phyloP scores from a whole-genome alignment of 1,284 basidiomycete genomes.

The Baeospora myosura region DNA sequence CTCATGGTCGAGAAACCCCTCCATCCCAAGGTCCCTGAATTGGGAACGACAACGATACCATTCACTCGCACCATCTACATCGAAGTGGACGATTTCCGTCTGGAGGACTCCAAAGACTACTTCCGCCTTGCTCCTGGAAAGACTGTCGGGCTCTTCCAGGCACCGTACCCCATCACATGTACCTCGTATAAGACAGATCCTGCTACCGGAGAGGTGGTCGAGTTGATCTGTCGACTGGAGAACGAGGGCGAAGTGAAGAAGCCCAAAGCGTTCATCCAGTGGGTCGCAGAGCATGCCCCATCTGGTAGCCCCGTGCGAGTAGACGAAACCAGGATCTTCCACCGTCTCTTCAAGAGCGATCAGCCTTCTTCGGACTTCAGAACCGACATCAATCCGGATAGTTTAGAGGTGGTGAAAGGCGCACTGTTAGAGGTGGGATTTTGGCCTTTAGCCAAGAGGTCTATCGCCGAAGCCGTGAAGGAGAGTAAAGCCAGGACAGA shows the following conservation, averaged over 20 bases:
- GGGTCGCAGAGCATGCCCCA: conserved; percentile 84
- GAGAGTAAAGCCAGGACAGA: conserved; percentile 66
- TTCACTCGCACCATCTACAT: conserved; percentile 92
- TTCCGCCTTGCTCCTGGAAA: conserved; percentile 97
- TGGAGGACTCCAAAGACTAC: conserved; percentile 90
- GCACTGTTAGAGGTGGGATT: conserved; percentile 90
- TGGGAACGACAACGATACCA: conserved; percentile 79
- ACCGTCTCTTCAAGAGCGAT: conserved; percentile 90
- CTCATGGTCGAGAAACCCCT: conserved; percentile 85
- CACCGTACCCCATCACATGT: conserved; percentile 93
- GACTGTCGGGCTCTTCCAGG: conserved; percentile 94
- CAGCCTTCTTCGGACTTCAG: conserved; percentile 81
- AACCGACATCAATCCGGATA: conserved; percentile 74
- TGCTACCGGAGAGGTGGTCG: conserved; percentile 62
- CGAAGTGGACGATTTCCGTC: conserved; percentile 90
- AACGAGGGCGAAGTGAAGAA: conserved; percentile 65
- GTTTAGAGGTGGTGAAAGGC: conserved; percentile 71
- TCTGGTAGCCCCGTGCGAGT: conserved; percentile 78
- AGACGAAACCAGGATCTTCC: conserved; percentile 89
- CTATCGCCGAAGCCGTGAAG: conserved; percentile 57
- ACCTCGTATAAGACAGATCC: conserved; percentile 78
- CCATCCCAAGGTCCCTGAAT: conserved; percentile 89
- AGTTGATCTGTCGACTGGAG: conserved; percentile 78
- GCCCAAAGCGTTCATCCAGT: conserved; percentile 95
- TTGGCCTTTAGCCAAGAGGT: conserved; percentile 73